phyloP scores from a whole-genome alignment of 306 rosid genomes.

The Acacia melanoxylon region DNA sequence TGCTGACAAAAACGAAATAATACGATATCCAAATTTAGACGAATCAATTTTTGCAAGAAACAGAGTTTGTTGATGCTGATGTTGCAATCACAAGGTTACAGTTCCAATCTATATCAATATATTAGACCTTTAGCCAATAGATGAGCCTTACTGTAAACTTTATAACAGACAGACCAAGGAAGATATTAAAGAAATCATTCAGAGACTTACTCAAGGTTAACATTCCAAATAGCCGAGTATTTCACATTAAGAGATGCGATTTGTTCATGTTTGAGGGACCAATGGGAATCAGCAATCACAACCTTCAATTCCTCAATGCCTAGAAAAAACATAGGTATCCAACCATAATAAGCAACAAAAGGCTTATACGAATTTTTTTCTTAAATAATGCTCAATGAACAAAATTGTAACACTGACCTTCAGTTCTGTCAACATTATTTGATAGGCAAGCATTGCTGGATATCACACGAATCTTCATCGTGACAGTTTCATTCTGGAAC shows the following conservation, averaged over 20 bases:
- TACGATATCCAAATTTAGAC: neutral
- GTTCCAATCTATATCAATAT: neutral
- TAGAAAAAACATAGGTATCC: constrained; percentile 28
- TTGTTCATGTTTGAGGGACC: constrained; percentile 50
- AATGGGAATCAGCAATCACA: constrained; percentile 52
- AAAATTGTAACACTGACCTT: constrained; percentile 44
- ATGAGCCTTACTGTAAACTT: constrained; percentile 11
- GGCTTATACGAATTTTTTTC: neutral
- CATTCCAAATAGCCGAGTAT: constrained; percentile 57
- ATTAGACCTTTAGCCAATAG: neutral
- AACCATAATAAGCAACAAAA: constrained; percentile 24
- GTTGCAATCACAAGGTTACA: neutral
- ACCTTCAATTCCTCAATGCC: constrained; percentile 68
- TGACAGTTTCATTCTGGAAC: constrained; percentile 56
- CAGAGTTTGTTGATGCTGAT: constrained; percentile 10
- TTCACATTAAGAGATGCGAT: constrained; percentile 54
- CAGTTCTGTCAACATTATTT: constrained; percentile 35
- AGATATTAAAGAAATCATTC: constrained; percentile 1
- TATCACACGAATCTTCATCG: constrained; percentile 50
- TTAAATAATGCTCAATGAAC: neutral
- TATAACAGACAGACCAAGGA: neutral
- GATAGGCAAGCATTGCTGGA: constrained; percentile 40
- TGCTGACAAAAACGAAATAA: neutral
- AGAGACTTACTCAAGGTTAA: constrained; percentile 47
- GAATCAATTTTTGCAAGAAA: neutral